Conservation (phyloP, 2,329 filamentous ascomycete species). For the Penicillium sp. region DNA sequence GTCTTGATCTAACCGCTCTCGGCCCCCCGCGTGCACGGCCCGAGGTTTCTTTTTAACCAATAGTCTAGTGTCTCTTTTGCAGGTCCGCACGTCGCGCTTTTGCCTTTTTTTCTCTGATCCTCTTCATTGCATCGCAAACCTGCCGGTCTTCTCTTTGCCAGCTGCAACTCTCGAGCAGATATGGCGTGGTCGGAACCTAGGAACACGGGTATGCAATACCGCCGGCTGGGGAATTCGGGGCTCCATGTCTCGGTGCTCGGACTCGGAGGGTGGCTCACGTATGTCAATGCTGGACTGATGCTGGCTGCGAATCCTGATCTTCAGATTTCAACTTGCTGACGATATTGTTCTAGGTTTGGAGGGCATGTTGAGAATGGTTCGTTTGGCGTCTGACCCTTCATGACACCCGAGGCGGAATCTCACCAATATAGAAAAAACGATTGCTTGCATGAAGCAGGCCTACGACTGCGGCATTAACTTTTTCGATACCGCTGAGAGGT, state of each 20-base stretch:
- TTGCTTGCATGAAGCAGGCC: slow-evolving; percentile 54
- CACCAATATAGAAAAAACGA: slow-evolving; percentile 18
- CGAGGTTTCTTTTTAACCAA: not conserved
- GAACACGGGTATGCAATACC: slow-evolving; percentile 2
- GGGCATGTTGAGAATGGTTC: slow-evolving; percentile 6
- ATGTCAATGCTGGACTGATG: not conserved
- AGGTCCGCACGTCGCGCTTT: not conserved
- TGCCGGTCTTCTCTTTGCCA: not conserved
- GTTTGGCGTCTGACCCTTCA: not conserved
- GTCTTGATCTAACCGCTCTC: not conserved
- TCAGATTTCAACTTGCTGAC: not conserved
- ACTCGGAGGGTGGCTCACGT: slow-evolving; percentile 48
- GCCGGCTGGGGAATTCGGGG: not conserved
- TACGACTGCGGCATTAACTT: slow-evolving; percentile 63
- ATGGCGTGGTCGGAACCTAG: slow-evolving; percentile 7
- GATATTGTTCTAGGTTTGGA: not conserved
- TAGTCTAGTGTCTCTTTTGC: not conserved
- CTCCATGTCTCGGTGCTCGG: slow-evolving; percentile 35
- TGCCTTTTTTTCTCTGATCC: not conserved
- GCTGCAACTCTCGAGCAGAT: not conserved
- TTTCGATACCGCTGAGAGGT: slow-evolving; percentile 60
- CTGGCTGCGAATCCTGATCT: too few species aligned
- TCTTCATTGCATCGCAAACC: too few species aligned
- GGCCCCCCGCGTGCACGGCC: not conserved
- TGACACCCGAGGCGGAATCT: not conserved